Evolutionary conservation across 2,329 filamentous ascomycete genomes (phyloP), one percentile per base, ranked within the genome.

Genomic region (Podosphaera xanthii): DNA sequence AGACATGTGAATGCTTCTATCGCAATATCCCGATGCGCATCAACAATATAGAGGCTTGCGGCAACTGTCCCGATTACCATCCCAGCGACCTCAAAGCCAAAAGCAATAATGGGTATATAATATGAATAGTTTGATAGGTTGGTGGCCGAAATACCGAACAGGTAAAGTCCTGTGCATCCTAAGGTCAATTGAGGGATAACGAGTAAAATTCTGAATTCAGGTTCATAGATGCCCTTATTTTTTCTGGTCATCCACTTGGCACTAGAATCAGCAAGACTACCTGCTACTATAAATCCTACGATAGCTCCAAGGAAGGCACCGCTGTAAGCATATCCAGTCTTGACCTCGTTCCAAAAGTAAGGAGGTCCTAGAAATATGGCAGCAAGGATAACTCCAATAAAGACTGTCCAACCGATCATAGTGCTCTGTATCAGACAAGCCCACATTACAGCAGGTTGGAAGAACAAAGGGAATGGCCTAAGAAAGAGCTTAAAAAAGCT

Each of bases 331-430:
- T 91, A 89, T n/a, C 90, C 90, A 1, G 86, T 87, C 67, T 86
- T 73, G 58, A 87, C 81, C 71, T 92, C 83, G 65, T 81, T 75
- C 78, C 90, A 95, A 74, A 82, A 92, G 48, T 90, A 79, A 0
- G 87, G 87, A 1, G 84, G 83, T 1, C 84, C 83, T 54, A 94
- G 77, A 72, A 92, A 91, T 64, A 94, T 83, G 61, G 83, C 80
- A n/a, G 83, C 85, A 53, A 94, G 73, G 64, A 92, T 81, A 61
- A 92, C 84, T 60, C 87, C 86, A 63, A 94, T 91, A 67, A 96
- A 87, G 14, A 96, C 87, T 0, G 90, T 94, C 90, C 91, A 97
- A 63, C 90, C 91, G 67, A 96, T 95, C 67, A 95, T 80, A 3
- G 86, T 81, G 14, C 90, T 90, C 75, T 95, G 90, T 57, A 90